Base-by-base conservation (phyloP, 495 filamentous ascomycete genomes). In the Neurospora hispaniola region DNA sequence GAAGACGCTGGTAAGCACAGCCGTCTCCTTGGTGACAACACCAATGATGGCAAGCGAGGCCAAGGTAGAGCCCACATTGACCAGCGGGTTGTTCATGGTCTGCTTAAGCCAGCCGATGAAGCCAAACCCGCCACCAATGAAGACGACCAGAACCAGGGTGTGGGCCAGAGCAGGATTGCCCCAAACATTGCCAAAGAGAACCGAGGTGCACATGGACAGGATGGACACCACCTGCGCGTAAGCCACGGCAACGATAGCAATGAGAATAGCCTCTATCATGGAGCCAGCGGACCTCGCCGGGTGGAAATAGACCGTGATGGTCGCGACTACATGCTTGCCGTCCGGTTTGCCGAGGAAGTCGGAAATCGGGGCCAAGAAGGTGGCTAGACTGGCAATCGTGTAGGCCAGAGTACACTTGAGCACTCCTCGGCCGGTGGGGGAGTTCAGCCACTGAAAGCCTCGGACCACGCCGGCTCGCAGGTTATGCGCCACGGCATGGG, bases 381-480 rank as follows among this genome's bases (percentile, higher is more conserved):
- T 98, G 16, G 90, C 94, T 79, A 97, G 82, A 72, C 93, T 97
- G 11, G 92, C 96, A 23, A 98, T 79, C 7, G 97, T 83, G 82
- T 98, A 99, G 10, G 95, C 96, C 70, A 99, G 82, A 69, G 93
- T 94, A 85, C 94, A 98, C 81, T 99, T 99, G 74, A 98, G 82
- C 72, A 97, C 91, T 42, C 90, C 91, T 72, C 89, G 89, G 8
- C 92, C 93, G 10, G 88, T 82, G 5, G 85, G 84, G 4, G 86
- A 83, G 70, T 85, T 73, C 12, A 85, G 74, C 85, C 85, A 88
- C 74, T 73, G 62, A 77, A 82, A 78, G 16, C 84, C 44, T 23
- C 77, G 76, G 44, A 72, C 70, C 23, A 68, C 70, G 4, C 69
- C 68, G 20, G 77, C 71, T n/a, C 71, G 70, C 71, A 79, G 59